Base-by-base conservation (phyloP, 345 rosid species). In the Diplotaxis tenuifolia region DNA sequence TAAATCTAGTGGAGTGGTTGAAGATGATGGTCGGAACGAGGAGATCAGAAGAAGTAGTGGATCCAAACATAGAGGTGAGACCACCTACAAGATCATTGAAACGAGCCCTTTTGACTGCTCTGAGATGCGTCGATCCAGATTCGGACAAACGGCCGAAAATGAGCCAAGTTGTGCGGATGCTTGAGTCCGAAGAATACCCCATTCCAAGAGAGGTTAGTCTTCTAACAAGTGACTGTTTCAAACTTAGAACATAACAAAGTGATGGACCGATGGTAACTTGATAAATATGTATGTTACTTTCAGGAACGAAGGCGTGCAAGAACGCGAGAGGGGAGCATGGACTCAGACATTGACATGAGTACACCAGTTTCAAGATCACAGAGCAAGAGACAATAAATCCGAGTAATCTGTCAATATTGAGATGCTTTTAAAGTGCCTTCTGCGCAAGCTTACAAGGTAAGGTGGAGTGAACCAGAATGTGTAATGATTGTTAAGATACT, bases 91-190 rank as follows among this genome's bases (percentile, higher is more conserved):
- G 97, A 72, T 87, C 92, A 57, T 61, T 95, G 53, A 95, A 95
- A 72, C 93, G 97, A 9, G 84, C 93, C 18, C 92, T 95, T 42
- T 80, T 95, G 77, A 95, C 97, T 12, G 96, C 99, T 36, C 49
- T 95, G 69, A 86, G 99, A 75, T 95, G 99, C 31, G 96, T 95
- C 1, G 99, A 92, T 83, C 96, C 89, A 1, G 93, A 91, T 69
- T 85, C 90, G 4, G 90, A 87, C 18, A 94, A 88, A 60, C 80
- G 99, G 73, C 97, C 97, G 6, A 92, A 84, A 83, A 94, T 94
- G 99, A 74, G 97, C 73, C 99, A 94, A 86, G 99, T 92, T 40
- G 99, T 85, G n/a, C 84, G 97, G 5, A 95, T 95, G 97, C 96
- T 92, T 9, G 99, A 92, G 81, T 92, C 99, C 0, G 96, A 95